A percentile compares a stretch with the other conserved stretches of the same genome.
Conservation (phyloP, 371 early-diverging fungal genomes). For the Batrachochytrium dendrobatidis region DNA sequence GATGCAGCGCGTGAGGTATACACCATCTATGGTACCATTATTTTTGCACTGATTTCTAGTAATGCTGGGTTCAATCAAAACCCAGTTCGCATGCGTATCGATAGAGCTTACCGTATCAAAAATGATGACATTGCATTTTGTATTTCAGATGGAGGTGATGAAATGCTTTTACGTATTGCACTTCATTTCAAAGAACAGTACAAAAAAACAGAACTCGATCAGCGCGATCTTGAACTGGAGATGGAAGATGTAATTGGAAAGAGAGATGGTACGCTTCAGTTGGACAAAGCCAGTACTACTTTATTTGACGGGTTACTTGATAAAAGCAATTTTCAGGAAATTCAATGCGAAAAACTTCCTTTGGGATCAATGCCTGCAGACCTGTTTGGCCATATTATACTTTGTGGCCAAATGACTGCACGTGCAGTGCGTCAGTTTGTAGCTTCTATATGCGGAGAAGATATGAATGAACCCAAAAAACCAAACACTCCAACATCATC, state of each 20-base stretch:
- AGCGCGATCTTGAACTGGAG: conserved; percentile 25
- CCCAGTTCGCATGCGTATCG: conserved; percentile 27
- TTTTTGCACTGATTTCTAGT: conserved; percentile 27
- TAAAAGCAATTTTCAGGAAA: not conserved
- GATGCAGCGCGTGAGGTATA: conserved; percentile 29
- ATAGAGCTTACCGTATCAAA: conserved; percentile 16
- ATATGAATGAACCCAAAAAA: conserved; percentile 2
- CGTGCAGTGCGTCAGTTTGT: conserved; percentile 37
- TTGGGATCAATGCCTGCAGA: not conserved
- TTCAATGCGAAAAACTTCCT: not conserved
- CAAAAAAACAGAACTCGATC: conserved; percentile 17
- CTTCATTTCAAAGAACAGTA: conserved; percentile 33
- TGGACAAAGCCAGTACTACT: not conserved
- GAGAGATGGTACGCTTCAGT: not conserved
- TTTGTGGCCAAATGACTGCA: conserved; percentile 33
- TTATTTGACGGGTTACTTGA: too few species aligned
- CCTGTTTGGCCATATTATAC: conserved; percentile 27
- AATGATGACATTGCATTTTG: conserved; percentile 34
- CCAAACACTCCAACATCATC: not conserved
- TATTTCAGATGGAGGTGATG: conserved; percentile 30
- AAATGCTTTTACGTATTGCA: conserved; percentile 28
- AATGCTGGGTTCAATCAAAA: conserved; percentile 24
- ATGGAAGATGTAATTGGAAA: conserved; percentile 17
- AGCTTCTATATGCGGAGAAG: conserved; percentile 19
- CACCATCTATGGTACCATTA: conserved; percentile 22